A percentile compares a stretch with the other conserved stretches of the same genome.
Conservation (phyloP, 176 grass and related monocot species). For the Saccharum officinarum region DNA sequence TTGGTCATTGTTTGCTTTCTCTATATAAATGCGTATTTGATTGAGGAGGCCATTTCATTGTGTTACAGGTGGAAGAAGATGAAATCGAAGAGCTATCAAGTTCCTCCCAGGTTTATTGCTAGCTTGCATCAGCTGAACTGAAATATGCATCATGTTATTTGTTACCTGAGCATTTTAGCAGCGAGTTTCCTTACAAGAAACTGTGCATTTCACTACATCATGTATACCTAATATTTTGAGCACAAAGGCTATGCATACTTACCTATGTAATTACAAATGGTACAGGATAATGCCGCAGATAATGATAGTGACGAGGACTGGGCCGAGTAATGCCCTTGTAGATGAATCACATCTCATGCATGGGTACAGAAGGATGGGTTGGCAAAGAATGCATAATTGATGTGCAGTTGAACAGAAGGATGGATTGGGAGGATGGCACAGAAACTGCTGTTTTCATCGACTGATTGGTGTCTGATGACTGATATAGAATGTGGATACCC, state of each 20-base stretch:
- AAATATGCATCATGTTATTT: background rate
- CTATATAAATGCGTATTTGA: background rate
- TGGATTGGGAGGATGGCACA: background rate
- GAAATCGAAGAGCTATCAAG: slow-evolving; percentile 56
- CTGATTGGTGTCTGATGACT: background rate
- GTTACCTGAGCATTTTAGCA: background rate
- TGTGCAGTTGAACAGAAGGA: background rate
- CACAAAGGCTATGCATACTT: background rate
- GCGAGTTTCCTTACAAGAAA: slow-evolving; percentile 11
- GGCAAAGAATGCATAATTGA: background rate
- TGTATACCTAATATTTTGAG: background rate
- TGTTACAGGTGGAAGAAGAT: slow-evolving; percentile 51
- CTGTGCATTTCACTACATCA: background rate
- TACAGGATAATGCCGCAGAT: slow-evolving; percentile 24
- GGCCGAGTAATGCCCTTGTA: slow-evolving; percentile 30
- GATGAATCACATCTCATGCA: background rate
- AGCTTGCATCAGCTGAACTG: background rate
- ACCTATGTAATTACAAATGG: background rate
- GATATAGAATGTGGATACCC: background rate
- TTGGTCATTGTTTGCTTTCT: slow-evolving; percentile 5
- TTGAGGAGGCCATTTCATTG: slow-evolving; percentile 3
- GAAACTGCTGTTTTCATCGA: background rate
- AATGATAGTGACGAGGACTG: slow-evolving; percentile 68
- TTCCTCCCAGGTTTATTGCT: slow-evolving; percentile 47
- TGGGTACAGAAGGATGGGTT: background rate